These are phyloP conservation scores for Atalantia buxifolia DNA, from an alignment of 345 rosid species.

Conservation along the genomic window DNA sequence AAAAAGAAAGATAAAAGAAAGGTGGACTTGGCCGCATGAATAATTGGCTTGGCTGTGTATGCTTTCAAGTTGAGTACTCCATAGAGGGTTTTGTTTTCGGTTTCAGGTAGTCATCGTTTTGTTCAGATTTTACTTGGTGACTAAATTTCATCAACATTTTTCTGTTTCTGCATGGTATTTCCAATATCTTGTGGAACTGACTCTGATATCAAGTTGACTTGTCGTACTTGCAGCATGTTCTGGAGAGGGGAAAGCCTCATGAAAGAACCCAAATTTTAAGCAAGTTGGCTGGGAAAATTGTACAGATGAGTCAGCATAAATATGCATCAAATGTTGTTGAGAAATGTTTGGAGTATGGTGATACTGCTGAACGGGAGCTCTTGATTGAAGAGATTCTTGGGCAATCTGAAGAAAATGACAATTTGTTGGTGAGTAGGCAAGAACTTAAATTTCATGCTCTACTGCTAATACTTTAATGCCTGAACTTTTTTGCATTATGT, in stretches of 20 bases:
- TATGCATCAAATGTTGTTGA: conserved; percentile 95
- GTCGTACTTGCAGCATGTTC: conserved; percentile 64
- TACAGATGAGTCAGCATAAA: conserved; percentile 96
- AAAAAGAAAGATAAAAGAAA: neutral
- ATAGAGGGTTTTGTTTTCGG: neutral
- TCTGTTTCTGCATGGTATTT: neutral
- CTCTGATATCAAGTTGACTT: neutral
- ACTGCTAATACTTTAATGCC: neutral
- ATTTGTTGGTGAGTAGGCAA: conserved; percentile 66
- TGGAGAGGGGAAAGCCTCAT: conserved; percentile 77
- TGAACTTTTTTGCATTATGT: neutral
- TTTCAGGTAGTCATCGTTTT: neutral
- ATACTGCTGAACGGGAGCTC: conserved; percentile 60
- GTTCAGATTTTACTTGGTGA: neutral
- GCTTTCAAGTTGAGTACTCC: neutral
- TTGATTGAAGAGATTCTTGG: conserved; percentile 85
- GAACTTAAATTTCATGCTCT: neutral
- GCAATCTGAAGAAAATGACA: conserved; percentile 68
- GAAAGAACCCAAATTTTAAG: conserved; percentile 75
- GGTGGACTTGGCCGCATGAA: neutral
- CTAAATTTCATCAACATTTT: neutral
- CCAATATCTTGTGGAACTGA: too few species aligned
- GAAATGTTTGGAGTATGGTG: conserved; percentile 89
- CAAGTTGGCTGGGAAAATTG: conserved; percentile 79
- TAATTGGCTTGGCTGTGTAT: neutral